A percentile compares a stretch with the other conserved stretches of the same genome.
phyloP scores from a whole-genome alignment of 805 yeast species.

The Candida ortonii region DNA sequence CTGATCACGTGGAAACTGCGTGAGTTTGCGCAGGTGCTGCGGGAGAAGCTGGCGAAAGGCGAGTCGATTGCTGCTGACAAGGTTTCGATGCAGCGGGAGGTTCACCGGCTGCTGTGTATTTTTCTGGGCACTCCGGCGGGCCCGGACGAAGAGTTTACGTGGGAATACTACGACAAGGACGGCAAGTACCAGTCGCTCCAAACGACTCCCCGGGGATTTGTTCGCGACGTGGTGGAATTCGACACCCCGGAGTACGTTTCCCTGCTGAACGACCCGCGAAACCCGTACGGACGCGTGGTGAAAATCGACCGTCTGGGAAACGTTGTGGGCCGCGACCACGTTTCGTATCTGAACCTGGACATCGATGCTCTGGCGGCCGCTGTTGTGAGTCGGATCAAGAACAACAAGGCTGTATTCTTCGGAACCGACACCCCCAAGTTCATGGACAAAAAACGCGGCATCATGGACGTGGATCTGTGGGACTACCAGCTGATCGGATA shows the following conservation, averaged over 20 bases:
- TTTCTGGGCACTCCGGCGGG: slow-evolving; percentile 79
- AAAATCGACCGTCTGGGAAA: slow-evolving; percentile 76
- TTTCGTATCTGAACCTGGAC: slow-evolving; percentile 67
- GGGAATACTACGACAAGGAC: slow-evolving; percentile 78
- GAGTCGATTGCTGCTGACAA: slow-evolving; percentile 37
- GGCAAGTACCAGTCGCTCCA: slow-evolving; percentile 44
- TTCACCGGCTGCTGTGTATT: slow-evolving; percentile 63
- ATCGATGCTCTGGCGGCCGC: slow-evolving; percentile 54
- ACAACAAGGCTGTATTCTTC: slow-evolving; percentile 78
- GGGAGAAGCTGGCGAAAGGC: slow-evolving; percentile 43
- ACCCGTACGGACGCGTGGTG: slow-evolving; percentile 58
- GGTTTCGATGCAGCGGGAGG: slow-evolving; percentile 49
- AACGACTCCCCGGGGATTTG: slow-evolving; percentile 66
- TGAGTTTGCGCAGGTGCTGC: slow-evolving; percentile 70
- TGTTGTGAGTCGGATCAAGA: slow-evolving; percentile 65
- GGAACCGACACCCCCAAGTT: slow-evolving; percentile 88
- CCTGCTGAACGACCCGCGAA: slow-evolving; percentile 79
- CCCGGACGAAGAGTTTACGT: slow-evolving; percentile 60
- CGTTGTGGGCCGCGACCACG: slow-evolving; percentile 65
- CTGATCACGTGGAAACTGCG: slow-evolving; percentile 67
- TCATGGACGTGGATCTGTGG: slow-evolving; percentile 71
- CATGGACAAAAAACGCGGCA: slow-evolving; percentile 59
- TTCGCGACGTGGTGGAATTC: slow-evolving; percentile 49
- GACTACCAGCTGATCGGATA: slow-evolving; percentile 57
- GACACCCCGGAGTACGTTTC: slow-evolving; percentile 57